Base-by-base conservation (phyloP, 495 filamentous ascomycete genomes). In the Astrothelium subdiscretum region DNA sequence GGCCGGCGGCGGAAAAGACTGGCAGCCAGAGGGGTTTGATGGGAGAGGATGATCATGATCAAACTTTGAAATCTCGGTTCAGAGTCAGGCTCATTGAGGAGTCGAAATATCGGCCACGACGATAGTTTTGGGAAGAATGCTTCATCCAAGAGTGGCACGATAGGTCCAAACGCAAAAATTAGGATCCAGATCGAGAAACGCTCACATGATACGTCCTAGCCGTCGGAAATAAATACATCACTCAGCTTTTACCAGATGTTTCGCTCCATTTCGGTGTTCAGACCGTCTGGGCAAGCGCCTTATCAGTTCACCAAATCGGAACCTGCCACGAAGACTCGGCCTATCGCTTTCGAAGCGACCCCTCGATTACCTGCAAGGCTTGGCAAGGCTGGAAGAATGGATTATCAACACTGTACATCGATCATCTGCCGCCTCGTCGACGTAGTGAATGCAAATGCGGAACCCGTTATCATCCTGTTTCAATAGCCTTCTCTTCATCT, bases 21-120 rank as follows among this genome's bases (percentile, higher is more conserved):
- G 67, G 67, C 42, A 48, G 22, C 65, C 64, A 3, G 67, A 67
- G 31, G 67, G 65, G 0, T 69, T 69, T 40, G 31, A 65, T 43
- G 63, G 31, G 11, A 32, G 60, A 40, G 58, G 38, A 18, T 57
- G 48, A 54, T 44, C 29, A 24, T 20, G n/a, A 2, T 20, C 43
- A 48, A 22, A 48, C 20, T 48, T 22, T 12, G 43, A 20, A 48
- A 48, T 15, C 15, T 38, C 15, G 35, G 35, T 38, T 8, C 35
- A 38, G n/a, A n/a, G n/a, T n/a, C n/a, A n/a, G n/a, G n/a, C n/a
- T n/a, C n/a, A n/a, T n/a, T n/a, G n/a, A n/a, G n/a, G n/a, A n/a
- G n/a, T n/a, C n/a, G n/a, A n/a, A n/a, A n/a, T 15, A 15, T 38
- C 35, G 35, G 35, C 35, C 6, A 38, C 35, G 15, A 15, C 35